Evolutionary conservation across 2,329 filamentous ascomycete species (phyloP), one percentile per base, ranked within the genome.

Genomic region (Aspergillus sp.): DNA sequence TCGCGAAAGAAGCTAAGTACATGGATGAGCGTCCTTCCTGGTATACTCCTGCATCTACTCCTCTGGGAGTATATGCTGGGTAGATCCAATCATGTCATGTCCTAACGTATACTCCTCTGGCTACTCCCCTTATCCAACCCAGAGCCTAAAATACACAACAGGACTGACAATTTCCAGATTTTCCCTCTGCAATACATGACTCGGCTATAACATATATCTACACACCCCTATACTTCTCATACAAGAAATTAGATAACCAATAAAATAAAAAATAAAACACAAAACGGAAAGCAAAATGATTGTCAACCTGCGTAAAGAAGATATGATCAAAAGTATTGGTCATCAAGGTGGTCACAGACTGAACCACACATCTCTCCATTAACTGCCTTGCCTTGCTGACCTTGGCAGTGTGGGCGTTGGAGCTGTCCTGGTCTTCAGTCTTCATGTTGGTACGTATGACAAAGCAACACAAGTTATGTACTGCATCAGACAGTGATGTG

Each of bases 401-500:
- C 10, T 12, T 29, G 10, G 27, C 11, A 20, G 27, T 29, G 27
- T 29, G 27, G 2, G 15, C 15, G 27, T 29, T 2, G 27, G 27
- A 29, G 27, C 10, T 29, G 15, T 19, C 27, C 27, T 17, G 5
- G 10, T 29, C 10, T 29, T 29, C 27, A 3, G 15, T 29, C 27
- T 29, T 29, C 27, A 29, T 29, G 27, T 29, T 19, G 27, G 11
- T 29, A 8, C 13, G 11, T 29, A 19, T 12, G 15, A 11, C 15
- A 29, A 29, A 12, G 27, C 27, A 29, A 29, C 10, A 12, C 15
- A 29, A 29, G 27, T 29, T 19, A 29, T 29, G 15, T 29, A 29
- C 27, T 29, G 14, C 10, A 8, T 17, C 4, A 29, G 27, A 12
- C 27, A 29, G 15, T 29, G 15, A n/a, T n/a, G 27, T 29, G 8